Evolutionary conservation across 768 basidiomycete genomes (phyloP), one percentile per base, ranked within the genome.

Genomic region (Calocybe indica): DNA sequence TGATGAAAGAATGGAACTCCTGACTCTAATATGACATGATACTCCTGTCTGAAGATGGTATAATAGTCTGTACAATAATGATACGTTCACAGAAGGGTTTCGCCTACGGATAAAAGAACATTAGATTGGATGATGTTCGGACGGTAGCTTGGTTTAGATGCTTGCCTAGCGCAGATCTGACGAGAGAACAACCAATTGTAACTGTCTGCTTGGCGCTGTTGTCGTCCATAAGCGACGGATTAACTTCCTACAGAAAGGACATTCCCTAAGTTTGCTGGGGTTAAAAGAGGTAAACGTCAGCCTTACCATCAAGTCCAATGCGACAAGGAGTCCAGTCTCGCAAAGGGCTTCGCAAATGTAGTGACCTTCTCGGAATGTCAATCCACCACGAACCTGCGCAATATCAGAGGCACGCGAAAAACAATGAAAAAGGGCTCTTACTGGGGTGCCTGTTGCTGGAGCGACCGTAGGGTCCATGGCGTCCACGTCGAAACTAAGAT

Each of bases 291-390:
- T 22, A 4, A 22, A 22, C 4, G 22, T 36, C 32, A 15, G 14
- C 63, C 79, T 40, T 52, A 88, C 93, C 93, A 99, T 94, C 52
- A 99, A 72, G 67, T 99, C 95, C 15, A 98, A 69, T 0, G 85
- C 91, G 22, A 96, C 93, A 13, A 99, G 78, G 49, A 88, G 77
- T 5, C 93, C 93, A 5, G 94, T 98, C 72, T 96, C 93, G 51
- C 82, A 82, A 37, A 98, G 79, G 5, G 88, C 85, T 68, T 97
- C 93, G 55, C 89, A 92, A 58, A 95, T 93, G 64, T 94, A 97
- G 67, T 97, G 96, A n/a, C 94, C 95, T 62, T 99, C 96, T 54
- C 96, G 74, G 72, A 98, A 99, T 14, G 90, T 93, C 52, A 99
- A 70, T 8, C 96, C 96, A 2, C 96, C 96, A 56, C 94, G 86